A percentile compares a stretch with the other conserved stretches of the same genome.
phyloP scores from a whole-genome alignment of 2,329 filamentous ascomycete genomes.

The Cladosporium sphaerospermum region DNA sequence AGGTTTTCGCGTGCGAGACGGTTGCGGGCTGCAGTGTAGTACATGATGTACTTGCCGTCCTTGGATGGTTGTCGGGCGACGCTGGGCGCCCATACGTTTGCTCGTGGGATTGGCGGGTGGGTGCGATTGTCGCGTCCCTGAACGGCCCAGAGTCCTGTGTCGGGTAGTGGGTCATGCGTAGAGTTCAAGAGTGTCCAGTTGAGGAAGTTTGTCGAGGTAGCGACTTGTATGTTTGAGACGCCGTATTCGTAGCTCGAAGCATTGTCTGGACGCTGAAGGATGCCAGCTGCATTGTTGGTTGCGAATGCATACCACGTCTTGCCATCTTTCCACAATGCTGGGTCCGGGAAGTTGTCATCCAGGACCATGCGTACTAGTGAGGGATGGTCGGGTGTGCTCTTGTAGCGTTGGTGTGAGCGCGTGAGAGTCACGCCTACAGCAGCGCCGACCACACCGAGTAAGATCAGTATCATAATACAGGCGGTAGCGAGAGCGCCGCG shows the following conservation, averaged over 20 bases:
- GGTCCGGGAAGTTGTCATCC: slow-evolving; percentile 34
- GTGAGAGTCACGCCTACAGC: slow-evolving; percentile 19
- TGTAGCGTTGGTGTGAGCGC: neutral
- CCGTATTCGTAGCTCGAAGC: slow-evolving; percentile 18
- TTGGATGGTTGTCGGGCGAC: slow-evolving; percentile 21
- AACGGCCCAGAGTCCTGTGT: slow-evolving; percentile 20
- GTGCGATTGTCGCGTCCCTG: slow-evolving; percentile 12
- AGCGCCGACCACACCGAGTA: slow-evolving; percentile 20
- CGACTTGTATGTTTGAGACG: slow-evolving; percentile 32
- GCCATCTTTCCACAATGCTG: slow-evolving; percentile 26
- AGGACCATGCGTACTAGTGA: slow-evolving; percentile 22
- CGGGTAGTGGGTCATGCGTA: slow-evolving; percentile 28
- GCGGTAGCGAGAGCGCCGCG: slow-evolving; percentile 17
- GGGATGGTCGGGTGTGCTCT: neutral
- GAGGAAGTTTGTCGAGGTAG: slow-evolving; percentile 31
- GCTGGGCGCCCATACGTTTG: slow-evolving; percentile 29
- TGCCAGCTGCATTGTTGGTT: slow-evolving; percentile 31
- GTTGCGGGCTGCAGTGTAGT: slow-evolving; percentile 25
- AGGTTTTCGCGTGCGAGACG: neutral
- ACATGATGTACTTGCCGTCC: slow-evolving; percentile 29
- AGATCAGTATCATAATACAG: slow-evolving; percentile 15
- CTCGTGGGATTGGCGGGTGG: slow-evolving; percentile 5
- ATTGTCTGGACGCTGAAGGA: slow-evolving; percentile 17
- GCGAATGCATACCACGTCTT: slow-evolving; percentile 35
- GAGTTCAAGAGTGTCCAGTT: slow-evolving; percentile 27